A percentile compares a stretch with the other conserved stretches of the same genome.
Conservation (phyloP, 768 basidiomycete genomes). For the Hygrophoropsis aurantiaca region DNA sequence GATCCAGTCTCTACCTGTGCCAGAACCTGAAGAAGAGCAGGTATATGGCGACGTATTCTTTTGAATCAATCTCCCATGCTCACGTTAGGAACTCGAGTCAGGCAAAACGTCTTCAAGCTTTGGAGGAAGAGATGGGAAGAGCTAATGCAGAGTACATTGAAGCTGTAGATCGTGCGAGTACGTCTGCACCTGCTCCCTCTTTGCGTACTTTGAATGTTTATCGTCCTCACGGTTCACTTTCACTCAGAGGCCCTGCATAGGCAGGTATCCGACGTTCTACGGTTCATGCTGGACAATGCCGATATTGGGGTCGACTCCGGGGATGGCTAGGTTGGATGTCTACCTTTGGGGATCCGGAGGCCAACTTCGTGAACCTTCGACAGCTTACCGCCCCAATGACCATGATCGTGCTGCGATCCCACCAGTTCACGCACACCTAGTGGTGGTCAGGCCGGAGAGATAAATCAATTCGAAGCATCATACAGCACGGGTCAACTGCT, state of each 20-base stretch:
- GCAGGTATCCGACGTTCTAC: constrained; percentile 59
- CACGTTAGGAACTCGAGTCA: too few species aligned
- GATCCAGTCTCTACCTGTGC: constrained; percentile 75
- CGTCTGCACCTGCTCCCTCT: constrained; percentile 27
- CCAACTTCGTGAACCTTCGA: too few species aligned
- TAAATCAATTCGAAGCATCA: too few species aligned
- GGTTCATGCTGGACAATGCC: constrained; percentile 55
- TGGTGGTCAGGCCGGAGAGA: too few species aligned
- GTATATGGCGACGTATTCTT: constrained; percentile 32
- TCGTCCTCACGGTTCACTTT: background rate
- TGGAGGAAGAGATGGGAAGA: constrained; percentile 69
- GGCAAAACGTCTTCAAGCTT: constrained; percentile 62
- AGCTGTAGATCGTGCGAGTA: constrained; percentile 77
- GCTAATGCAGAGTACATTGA: constrained; percentile 76
- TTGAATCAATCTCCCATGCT: too few species aligned
- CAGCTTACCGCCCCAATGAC: too few species aligned
- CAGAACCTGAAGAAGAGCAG: constrained; percentile 78
- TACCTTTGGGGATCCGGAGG: too few species aligned
- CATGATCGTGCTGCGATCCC: too few species aligned
- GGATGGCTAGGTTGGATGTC: too few species aligned
- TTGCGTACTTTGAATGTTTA: background rate
- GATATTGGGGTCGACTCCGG: constrained; percentile 33
- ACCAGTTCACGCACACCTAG: too few species aligned
- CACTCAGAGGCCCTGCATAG: constrained; percentile 54
- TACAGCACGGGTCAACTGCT: too few species aligned